Conservation (phyloP, 1,284 basidiomycete genomes). For the Mycosarcoma maydis region DNA sequence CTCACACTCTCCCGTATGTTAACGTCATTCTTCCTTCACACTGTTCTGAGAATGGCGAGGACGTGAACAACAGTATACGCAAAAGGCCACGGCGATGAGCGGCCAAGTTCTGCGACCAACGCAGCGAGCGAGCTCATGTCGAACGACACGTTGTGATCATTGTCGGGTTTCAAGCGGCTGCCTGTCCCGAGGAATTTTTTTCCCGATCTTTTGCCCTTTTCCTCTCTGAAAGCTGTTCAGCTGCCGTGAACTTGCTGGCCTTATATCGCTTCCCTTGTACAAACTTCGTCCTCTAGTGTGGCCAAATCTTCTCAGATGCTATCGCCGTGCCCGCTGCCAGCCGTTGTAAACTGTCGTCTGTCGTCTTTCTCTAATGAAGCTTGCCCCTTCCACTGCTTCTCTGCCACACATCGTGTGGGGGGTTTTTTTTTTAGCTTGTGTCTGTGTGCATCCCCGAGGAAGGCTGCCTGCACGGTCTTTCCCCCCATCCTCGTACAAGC, state of each 20-base stretch:
- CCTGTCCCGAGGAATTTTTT: background rate
- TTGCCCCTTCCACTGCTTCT: too few species aligned
- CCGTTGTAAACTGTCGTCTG: too few species aligned
- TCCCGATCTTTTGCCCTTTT: background rate
- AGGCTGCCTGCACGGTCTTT: too few species aligned
- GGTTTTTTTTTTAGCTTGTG: too few species aligned
- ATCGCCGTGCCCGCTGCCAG: constrained; percentile 8
- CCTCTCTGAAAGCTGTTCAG: background rate
- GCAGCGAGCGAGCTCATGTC: constrained; percentile 4
- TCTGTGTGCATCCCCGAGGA: too few species aligned
- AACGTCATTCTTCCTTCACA: too few species aligned
- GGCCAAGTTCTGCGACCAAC: constrained; percentile 2
- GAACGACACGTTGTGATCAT: constrained; percentile 11
- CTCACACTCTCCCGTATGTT: too few species aligned
- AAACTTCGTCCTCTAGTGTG: background rate
- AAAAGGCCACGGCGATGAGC: constrained; percentile 9
- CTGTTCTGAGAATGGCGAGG: too few species aligned
- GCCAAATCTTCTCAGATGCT: constrained; percentile 1
- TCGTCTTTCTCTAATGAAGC: too few species aligned
- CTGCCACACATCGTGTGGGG: too few species aligned
- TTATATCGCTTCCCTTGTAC: background rate
- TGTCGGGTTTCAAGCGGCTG: background rate
- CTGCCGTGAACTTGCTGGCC: background rate
- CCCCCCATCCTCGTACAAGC: too few species aligned
- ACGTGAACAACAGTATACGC: too few species aligned